Evolutionary conservation across 1,284 basidiomycete species (phyloP).

Genomic region (Megacollybia platyphylla): DNA sequence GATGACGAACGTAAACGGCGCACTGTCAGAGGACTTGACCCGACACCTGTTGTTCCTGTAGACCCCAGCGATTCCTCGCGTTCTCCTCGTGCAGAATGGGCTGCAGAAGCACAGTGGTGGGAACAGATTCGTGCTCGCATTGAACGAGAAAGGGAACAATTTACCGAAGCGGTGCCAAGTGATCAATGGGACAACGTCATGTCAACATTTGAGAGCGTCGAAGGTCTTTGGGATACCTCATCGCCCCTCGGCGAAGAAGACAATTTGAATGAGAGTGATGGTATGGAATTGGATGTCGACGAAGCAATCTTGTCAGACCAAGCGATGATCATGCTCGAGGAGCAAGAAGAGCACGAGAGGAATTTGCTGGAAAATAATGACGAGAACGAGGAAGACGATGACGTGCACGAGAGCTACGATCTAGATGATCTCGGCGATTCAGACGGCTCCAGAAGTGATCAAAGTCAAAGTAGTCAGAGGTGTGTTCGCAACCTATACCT

Average conservation of each 20-base stretch:
- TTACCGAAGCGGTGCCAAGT: slow-evolving; percentile 19
- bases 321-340: slow-evolving; percentile 12
- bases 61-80: slow-evolving; percentile 52
- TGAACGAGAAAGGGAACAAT: slow-evolving; percentile 28
- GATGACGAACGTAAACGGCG: slow-evolving; percentile 81
- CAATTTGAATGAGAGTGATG: slow-evolving; percentile 10
- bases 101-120: slow-evolving; percentile 59
- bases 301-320: slow-evolving; percentile 9
- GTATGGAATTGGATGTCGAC: slow-evolving; percentile 14
- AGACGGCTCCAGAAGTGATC: too few species aligned
- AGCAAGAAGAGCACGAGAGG: slow-evolving; percentile 11
- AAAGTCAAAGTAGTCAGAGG: too few species aligned
- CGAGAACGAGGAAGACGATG: slow-evolving; percentile 2
- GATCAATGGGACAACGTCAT: slow-evolving; percentile 51
- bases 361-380: slow-evolving; percentile 1
- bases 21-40: slow-evolving; percentile 46
- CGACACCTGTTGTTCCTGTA: slow-evolving; percentile 54
- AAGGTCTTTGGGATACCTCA: slow-evolving; percentile 57
- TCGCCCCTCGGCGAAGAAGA: slow-evolving; percentile 8
- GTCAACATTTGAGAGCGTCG: slow-evolving; percentile 81
- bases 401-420: slow-evolving; percentile 2
- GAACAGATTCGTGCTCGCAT: slow-evolving; percentile 46
- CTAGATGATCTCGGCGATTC: neutral
- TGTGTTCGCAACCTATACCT: too few species aligned
- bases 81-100: slow-evolving; percentile 49